Base-by-base conservation (phyloP, 495 filamentous ascomycete genomes). In the Penicillium riverlandense region DNA sequence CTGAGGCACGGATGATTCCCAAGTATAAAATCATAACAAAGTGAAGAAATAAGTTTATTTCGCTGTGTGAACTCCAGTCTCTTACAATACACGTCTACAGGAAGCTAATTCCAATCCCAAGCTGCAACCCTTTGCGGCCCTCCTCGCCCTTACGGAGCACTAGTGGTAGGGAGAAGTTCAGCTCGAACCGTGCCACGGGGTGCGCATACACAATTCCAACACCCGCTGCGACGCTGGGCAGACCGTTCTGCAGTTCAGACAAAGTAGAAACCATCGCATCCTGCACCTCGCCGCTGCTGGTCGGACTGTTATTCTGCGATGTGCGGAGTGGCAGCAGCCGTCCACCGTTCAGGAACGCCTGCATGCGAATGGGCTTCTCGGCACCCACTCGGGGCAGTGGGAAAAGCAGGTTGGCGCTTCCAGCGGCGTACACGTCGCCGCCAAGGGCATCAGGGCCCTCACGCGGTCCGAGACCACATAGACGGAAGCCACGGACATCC, bases 21-120 rank as follows among this genome's bases (percentile, higher is more conserved):
- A 22, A 22, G 22, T 22, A 22, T 22, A 22, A 22, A 22, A 6
- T 22, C 22, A 22, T 22, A 22, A 22, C 22, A 22, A 22, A 22
- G 22, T 22, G 22, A 22, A 22, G 22, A 22, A 22, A 6, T 22
- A 22, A 22, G 22, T 22, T 4, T 22, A 22, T 22, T 22, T 22
- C 22, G 22, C 22, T 22, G 22, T 22, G 22, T 22, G 22, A 22
- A 22, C 22, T 22, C 22, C 22, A 3, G 22, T 22, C 4, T 22
- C 22, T 22, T 22, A 22, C 22, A 22, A 22, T 22, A 22, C 22
- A 22, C 22, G 22, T 22, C 22, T 83, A 98, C 66, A 96, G 66
- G 61, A 97, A 96, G 59, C 80, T 94, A 50, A 97, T 88, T 22
- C 92, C 92, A 29, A 99, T 85, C 10, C 92, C 92, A 55, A 99